Evolutionary conservation across 352 stramenopile species (phyloP), one percentile per base, ranked within the genome.

Genomic region (Peronosclerospora sorghi): DNA sequence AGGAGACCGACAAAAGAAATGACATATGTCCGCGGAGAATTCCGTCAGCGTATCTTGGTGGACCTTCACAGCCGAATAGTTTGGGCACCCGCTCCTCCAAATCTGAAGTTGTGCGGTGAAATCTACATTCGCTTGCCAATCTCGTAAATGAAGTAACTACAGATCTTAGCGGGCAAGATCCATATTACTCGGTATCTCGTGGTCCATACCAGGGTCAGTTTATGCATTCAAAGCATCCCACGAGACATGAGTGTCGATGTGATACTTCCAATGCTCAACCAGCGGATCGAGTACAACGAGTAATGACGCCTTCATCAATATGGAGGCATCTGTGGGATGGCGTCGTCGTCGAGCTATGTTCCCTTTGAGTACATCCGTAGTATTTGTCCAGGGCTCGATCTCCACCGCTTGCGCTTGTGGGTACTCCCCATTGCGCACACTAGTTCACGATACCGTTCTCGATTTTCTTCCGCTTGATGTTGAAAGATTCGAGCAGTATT

Each of bases 261-360:
- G 79, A 35, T 68, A 86, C 18, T 62, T 65, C 79, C 79, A 92
- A 42, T 92, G 79, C 20, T 84, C 70, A 7, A 92, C 57, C 12
- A 92, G 49, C 13, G 76, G 68, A 39, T 83, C 66, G 0, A 76
- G 80, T 0, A 87, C 80, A 17, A 89, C 60, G 17, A 92, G 73
- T 1, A 92, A 49, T 19, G 76, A 73, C 4, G 76, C 56, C 4
- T 56, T 43, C n/a, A n/a, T n/a, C n/a, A n/a, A n/a, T n/a, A n/a
- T n/a, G n/a, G n/a, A n/a, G n/a, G n/a, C n/a, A n/a, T n/a, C n/a
- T n/a, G n/a, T n/a, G n/a, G n/a, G n/a, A n/a, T n/a, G n/a, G n/a
- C n/a, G n/a, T n/a, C n/a, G n/a, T n/a, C n/a, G n/a, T n/a, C n/a
- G n/a, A n/a, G n/a, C n/a, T n/a, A n/a, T n/a, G n/a, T n/a, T n/a